Percentiles rank a stretch among this genome's conserved stretches.
Evolutionary conservation across 129 eudicot genomes (phyloP).

Genomic region (Arctium lappa): DNA sequence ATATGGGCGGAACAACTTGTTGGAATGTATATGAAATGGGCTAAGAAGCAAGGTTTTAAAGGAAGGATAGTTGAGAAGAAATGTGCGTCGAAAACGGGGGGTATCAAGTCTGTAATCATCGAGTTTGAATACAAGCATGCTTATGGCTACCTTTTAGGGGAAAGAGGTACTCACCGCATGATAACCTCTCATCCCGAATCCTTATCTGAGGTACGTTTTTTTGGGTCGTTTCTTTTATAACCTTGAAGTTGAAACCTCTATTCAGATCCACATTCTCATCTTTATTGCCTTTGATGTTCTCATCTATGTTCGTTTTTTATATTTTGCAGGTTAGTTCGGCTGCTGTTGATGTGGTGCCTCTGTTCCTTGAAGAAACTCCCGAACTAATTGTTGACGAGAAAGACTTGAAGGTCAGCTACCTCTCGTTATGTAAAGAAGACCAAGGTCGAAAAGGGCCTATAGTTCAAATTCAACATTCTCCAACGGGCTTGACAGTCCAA

Average conservation of each 20-base stretch:
- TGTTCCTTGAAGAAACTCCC: constrained; percentile 67
- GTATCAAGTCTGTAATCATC: constrained; percentile 53
- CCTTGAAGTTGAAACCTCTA: neutral
- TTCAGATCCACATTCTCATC: neutral
- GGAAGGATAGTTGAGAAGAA: constrained; percentile 88
- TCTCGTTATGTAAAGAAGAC: constrained; percentile 32
- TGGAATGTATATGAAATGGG: constrained; percentile 91
- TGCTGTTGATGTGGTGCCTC: constrained; percentile 82
- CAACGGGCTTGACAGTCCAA: constrained; percentile 71
- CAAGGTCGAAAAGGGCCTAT: constrained; percentile 30
- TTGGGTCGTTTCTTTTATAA: neutral
- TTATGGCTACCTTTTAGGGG: constrained; percentile 83
- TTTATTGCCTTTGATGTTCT: constrained; percentile 1
- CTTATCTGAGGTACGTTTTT: constrained; percentile 44
- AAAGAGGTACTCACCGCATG: constrained; percentile 75
- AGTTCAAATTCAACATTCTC: constrained; percentile 61
- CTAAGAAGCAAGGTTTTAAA: constrained; percentile 64
- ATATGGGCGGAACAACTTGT: constrained; percentile 73
- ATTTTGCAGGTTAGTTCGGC: constrained; percentile 55
- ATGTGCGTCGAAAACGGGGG: constrained; percentile 42
- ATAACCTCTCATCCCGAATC: constrained; percentile 40
- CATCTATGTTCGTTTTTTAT: neutral
- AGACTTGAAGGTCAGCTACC: constrained; percentile 47
- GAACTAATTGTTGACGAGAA: constrained; percentile 52
- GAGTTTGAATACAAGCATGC: constrained; percentile 82